Evolutionary conservation across 768 basidiomycete genomes (phyloP).

Genomic region (Sporobolomyces phaffii): DNA sequence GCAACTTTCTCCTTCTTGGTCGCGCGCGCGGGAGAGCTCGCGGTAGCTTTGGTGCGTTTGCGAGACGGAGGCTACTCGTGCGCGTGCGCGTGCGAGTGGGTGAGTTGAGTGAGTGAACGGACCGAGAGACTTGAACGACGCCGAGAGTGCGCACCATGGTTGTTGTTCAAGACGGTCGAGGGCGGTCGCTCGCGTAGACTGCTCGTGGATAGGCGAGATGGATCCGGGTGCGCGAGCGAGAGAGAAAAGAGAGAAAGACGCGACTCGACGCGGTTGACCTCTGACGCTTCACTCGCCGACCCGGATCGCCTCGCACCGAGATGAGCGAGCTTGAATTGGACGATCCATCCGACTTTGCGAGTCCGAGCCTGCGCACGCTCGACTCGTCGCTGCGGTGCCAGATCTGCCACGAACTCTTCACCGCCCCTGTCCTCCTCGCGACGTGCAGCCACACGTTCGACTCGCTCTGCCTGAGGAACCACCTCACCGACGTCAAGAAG

Average conservation of each 20-base stretch:
- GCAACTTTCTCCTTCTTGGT: neutral
- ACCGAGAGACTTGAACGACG: too few relatives aligned
- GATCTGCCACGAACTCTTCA: conserved; percentile 22
- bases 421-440: conserved; percentile 22
- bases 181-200: too few relatives aligned
- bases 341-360: conserved; percentile 15
- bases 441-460: conserved; percentile 33
- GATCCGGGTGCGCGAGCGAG: too few relatives aligned
- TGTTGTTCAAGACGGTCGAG: too few relatives aligned
- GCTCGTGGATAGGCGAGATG: too few relatives aligned
- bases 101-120: neutral
- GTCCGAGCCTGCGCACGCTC: neutral
- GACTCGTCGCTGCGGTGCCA: conserved; percentile 29
- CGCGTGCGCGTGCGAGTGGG: too few relatives aligned
- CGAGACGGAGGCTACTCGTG: too few relatives aligned
- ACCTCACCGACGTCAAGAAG: neutral
- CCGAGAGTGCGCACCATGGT: too few relatives aligned
- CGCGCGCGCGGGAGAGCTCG: too few relatives aligned
- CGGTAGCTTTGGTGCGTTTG: too few relatives aligned
- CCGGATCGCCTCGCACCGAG: too few relatives aligned
- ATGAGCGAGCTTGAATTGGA: too few relatives aligned
- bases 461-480: conserved; percentile 23
- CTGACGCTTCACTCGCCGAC: neutral
- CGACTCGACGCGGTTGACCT: neutral
- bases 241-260: neutral